Base-by-base conservation (phyloP, 805 yeast genomes). In the Ogataea trehaloabstinens region DNA sequence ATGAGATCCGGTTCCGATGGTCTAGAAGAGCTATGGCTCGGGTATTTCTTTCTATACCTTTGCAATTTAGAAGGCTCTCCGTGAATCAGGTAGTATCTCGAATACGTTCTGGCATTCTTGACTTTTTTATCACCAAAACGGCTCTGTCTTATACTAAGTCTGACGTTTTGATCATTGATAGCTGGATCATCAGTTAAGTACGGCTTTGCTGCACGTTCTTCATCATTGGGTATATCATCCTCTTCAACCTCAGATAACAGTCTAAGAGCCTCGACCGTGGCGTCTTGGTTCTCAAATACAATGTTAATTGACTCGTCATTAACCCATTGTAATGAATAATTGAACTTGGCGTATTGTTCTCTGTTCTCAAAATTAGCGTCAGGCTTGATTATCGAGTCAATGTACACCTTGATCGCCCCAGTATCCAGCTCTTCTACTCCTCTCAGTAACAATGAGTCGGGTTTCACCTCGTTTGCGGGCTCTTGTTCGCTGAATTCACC, bases 401-500 rank as follows among this genome's bases (percentile, higher is more conserved):
- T 58, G 51, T 68, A 81, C 11, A 68, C 55, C 57, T 77, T 77
- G 47, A 82, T 73, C 39, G 79, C 82, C 34, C 71, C 67, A 6
- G 85, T 78, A 30, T 81, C 71, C 32, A 82, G 63, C 38, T 72
- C 76, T 44, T 82, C 85, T 3, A 82, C 88, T 16, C 90, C 90
- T 31, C 64, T 55, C 4, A 82, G 45, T 39, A 62, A 67, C 15
- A 82, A 45, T 0, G 81, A 70, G 21, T 72, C 74, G 2, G 74
- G 71, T 34, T 81, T 67, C 41, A 58, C 52, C 12, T 53, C 59
- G n/a, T n/a, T n/a, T 29, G 41, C 46, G 2, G 51, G 48, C 37
- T 42, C 47, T 27, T 42, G 50, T 31, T 44, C 52, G 6, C 35
- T 30, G 4, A 37, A 46, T 33, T 33, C 36, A 34, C 24, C 19